Evolutionary conservation across 495 filamentous ascomycete species (phyloP), one percentile per base, ranked within the genome.

Genomic region (Hyphodiscus hymeniophilus): DNA sequence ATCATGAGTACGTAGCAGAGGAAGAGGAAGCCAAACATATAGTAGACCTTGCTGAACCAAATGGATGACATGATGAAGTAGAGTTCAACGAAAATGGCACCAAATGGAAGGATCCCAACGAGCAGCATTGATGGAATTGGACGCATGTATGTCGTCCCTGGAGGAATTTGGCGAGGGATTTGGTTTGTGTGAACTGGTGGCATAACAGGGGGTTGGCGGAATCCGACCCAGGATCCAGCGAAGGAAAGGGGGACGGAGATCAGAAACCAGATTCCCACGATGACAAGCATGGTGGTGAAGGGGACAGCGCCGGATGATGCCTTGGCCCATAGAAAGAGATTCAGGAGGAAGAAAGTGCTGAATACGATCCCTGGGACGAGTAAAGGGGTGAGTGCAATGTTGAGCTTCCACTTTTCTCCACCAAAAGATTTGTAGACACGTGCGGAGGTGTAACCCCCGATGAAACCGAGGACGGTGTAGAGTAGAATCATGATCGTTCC

Each of bases 1-100:
- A 97, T 89, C 89, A 97, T 96, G 54, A 98, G 78, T 13, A 85
- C 91, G 66, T 94, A 98, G 75, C 89, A 95, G 43, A 98, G 69
- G 73, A 98, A 98, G 32, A 98, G 74, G 74, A 98, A 98, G 23
- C 92, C 92, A 56, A 98, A 98, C 92, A 98, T 98, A 72, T 98
- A 98, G 72, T 98, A 98, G 47, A 98, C 87, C 71, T 91, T 91
- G 72, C 80, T 86, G 65, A 89, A 90, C 92, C 92, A 98, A 60
- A 98, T 87, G 8, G 84, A 89, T 66, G 81, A 90, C 86, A 96
- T 92, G 68, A 98, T 95, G 66, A 95, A 95, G 75, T 92, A 95
- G 12, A 98, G 80, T 66, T 98, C 94, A 33, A 97, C 88, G 52
- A 94, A 95, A 66, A 98, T 96, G 38, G 92, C 89, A 38, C 83